Conservation (phyloP, 2,329 filamentous ascomycete genomes). For the Alternaria brassicicola region DNA sequence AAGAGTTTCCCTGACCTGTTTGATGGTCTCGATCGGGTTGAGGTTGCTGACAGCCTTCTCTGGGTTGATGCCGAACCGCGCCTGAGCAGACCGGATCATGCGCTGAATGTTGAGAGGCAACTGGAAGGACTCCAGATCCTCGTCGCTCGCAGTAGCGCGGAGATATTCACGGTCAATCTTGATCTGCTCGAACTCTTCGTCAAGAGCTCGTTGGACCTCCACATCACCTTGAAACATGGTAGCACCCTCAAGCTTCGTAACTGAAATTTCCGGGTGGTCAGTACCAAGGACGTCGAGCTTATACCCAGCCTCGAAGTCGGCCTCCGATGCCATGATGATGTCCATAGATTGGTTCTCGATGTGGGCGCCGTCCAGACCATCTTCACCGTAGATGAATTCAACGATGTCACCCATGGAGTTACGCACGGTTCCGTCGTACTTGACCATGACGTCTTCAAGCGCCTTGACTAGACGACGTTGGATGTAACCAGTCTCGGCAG, state of each 20-base stretch:
- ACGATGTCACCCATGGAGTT: conserved; percentile 97
- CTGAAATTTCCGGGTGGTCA: conserved; percentile 64
- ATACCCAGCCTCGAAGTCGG: conserved; percentile 80
- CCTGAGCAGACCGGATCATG: conserved; percentile 88
- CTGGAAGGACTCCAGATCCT: conserved; percentile 85
- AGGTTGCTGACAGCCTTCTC: conserved; percentile 86
- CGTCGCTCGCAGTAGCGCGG: conserved; percentile 67
- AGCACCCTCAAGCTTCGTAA: conserved; percentile 81
- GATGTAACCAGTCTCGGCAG: conserved; percentile 98
- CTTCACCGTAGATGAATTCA: conserved; percentile 97
- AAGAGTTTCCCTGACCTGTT: conserved; percentile 75
- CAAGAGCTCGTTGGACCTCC: conserved; percentile 83
- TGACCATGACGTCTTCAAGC: conserved; percentile 94
- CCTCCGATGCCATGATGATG: conserved; percentile 78
- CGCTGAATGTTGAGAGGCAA: conserved; percentile 89
- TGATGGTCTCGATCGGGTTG: conserved; percentile 85
- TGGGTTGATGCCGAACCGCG: conserved; percentile 83
- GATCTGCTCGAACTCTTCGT: conserved; percentile 85
- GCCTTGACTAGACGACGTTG: conserved; percentile 98
- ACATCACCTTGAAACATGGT: conserved; percentile 85
- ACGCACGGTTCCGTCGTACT: conserved; percentile 95
- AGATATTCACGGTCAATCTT: conserved; percentile 75
- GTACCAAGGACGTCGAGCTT: conserved; percentile 87
- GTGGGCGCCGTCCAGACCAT: conserved; percentile 88
- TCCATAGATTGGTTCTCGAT: conserved; percentile 95